Base-by-base conservation (phyloP, 2,329 filamentous ascomycete species). In the Cladosporium phlei region DNA sequence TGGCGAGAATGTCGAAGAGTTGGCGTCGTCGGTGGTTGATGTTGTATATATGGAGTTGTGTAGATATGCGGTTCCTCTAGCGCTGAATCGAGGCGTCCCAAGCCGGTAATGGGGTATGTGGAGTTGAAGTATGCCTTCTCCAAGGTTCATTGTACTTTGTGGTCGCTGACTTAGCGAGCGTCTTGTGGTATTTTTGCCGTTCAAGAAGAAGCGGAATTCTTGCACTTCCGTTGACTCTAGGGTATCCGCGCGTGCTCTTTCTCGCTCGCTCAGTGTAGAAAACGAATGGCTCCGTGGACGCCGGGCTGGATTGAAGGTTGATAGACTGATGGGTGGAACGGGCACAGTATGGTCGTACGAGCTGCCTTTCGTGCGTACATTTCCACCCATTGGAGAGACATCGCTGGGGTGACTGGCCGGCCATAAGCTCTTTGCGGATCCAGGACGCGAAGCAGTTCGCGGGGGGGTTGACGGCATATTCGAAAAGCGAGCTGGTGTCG, bases 61-160 rank as follows among this genome's bases (percentile, higher is more conserved):
- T 53, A 96, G 73, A 52, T 88, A 77, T 2, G 87, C 82, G 2
- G 85, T 89, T 9, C 88, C 88, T 56, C 78, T 77, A 44, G 79
- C 70, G 53, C 85, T 91, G 66, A 95, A 95, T 49, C 82, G 80
- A 14, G 88, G 88, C 1, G 84, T 86, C 10, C 89, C 90, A 48
- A 96, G 72, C 54, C 83, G 83, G 74, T 90, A 94, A 47, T 86
- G 84, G 27, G 90, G 89, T 40, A 95, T 95, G 12, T 54, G 52
- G 29, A 62, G 49, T 44, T 61, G 57, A 9, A 61, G 51, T 9
- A 61, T 51, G 22, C 57, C 58, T 4, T 50, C 48, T 4, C 50
- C 35, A 6, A 57, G 47, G 22, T 62, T 59, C 8, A 58, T 52
- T 19, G 57, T 57, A 52, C 59, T 61, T 38, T 59, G 59, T 10